Conservation (phyloP, 1,284 basidiomycete genomes). For the Bondarzewia mesenterica region DNA sequence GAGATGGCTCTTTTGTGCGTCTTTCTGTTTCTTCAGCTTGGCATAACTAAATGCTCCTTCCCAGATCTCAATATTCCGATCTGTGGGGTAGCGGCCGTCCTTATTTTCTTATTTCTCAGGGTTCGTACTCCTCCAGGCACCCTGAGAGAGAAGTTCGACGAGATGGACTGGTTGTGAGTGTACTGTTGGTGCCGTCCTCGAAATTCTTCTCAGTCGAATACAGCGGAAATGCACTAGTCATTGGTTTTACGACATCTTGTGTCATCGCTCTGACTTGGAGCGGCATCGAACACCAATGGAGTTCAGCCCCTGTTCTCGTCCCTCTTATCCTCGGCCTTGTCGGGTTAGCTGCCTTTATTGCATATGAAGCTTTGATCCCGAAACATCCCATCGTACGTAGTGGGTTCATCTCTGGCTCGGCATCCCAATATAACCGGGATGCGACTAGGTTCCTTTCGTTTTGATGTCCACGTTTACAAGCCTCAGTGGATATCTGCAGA, state of each 20-base stretch:
- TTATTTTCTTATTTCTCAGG: constrained; percentile 29
- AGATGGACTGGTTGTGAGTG: constrained; percentile 33
- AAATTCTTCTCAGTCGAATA: not conserved
- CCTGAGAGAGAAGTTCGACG: constrained; percentile 23
- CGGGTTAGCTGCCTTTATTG: constrained; percentile 17
- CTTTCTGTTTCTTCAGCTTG: not conserved
- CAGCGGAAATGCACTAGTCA: constrained; percentile 31
- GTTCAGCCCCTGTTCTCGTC: constrained; percentile 23
- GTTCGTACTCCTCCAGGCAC: constrained; percentile 26
- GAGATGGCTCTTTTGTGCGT: constrained; percentile 34
- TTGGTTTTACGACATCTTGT: constrained; percentile 21
- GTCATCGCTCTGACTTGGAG: constrained; percentile 30
- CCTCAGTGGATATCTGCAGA: constrained; percentile 14
- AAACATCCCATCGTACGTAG: constrained; percentile 18
- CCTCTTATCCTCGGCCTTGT: constrained; percentile 27
- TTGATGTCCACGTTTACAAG: not conserved
- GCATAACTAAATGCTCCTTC: too few species aligned
- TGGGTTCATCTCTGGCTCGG: too few species aligned
- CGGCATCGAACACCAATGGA: constrained; percentile 29
- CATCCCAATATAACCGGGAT: too few species aligned
- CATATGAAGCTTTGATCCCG: constrained; percentile 18
- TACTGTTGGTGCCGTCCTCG: not conserved
- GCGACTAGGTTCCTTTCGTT: not conserved
- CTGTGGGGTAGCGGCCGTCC: constrained; percentile 24
- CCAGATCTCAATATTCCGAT: constrained; percentile 37